Conservation (phyloP, 2,329 filamentous ascomycete species). For the Xylariaceae sp. region DNA sequence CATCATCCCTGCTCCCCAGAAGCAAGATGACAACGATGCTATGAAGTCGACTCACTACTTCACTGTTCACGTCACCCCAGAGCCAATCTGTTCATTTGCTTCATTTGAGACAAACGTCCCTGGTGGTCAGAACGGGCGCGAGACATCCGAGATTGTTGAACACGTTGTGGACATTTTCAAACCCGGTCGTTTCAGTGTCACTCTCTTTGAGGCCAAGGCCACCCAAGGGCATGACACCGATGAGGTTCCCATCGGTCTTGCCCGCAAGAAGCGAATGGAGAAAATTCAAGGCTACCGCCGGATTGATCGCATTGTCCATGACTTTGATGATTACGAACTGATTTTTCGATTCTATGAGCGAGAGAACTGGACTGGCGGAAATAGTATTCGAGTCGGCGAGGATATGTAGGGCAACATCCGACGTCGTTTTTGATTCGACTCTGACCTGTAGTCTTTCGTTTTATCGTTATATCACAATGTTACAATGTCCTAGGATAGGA, state of each 20-base stretch:
- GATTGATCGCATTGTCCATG: constrained; percentile 93
- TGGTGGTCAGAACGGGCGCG: constrained; percentile 82
- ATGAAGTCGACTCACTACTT: constrained; percentile 82
- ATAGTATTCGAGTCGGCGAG: constrained; percentile 62
- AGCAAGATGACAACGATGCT: constrained; percentile 51
- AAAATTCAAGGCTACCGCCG: constrained; percentile 84
- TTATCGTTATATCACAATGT: constrained; percentile 6
- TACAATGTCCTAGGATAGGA: neutral
- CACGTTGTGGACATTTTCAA: constrained; percentile 96
- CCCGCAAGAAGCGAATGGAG: constrained; percentile 67
- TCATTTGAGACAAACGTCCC: constrained; percentile 99
- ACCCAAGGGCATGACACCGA: constrained; percentile 51
- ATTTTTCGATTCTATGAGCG: constrained; percentile 97
- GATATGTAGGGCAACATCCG: constrained; percentile 42
- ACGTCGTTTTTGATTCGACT: constrained; percentile 5
- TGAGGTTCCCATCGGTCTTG: constrained; percentile 43
- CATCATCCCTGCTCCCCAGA: constrained; percentile 80
- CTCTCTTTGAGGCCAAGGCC: constrained; percentile 89
- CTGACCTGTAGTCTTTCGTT: constrained; percentile 23
- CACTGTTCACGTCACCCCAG: constrained; percentile 96
- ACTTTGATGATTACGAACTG: constrained; percentile 95
- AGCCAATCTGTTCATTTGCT: constrained; percentile 95
- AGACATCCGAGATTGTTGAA: constrained; percentile 89
- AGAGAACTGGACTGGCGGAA: constrained; percentile 72
- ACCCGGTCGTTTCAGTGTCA: constrained; percentile 96